Base-by-base conservation (phyloP, 352 stramenopile genomes). In the Phytophthora meadii region DNA sequence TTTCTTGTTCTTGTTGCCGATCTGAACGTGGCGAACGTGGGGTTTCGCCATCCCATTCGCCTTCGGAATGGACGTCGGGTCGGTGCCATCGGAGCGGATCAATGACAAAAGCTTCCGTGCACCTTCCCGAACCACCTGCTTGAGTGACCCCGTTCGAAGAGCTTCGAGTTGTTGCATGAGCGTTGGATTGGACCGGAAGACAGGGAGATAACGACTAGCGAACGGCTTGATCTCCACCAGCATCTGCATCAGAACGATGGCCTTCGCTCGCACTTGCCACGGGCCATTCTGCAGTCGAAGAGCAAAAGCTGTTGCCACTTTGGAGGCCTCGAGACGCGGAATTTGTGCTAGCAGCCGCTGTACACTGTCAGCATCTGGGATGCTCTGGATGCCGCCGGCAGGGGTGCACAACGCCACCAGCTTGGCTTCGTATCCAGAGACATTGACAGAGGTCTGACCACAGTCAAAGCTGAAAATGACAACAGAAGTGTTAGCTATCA, bases 191-290 rank as follows among this genome's bases (percentile, higher is more conserved):
- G 64, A 32, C 3, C 47, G 46, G 42, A 90, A 76, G 9, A 56
- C 58, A 8, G 70, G 56, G 24, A 86, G 34, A 34, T 81, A 87
- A 14, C 45, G 46, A 1, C 24, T 42, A 27, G 76, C 54, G 11
- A 86, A 77, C 4, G 74, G 58, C 17, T 71, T 66, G 50, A 78
- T 79, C 55, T 90, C 77, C 12, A 84, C 61, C n/a, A 89, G 40
- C 51, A 84, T 61, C 39, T 87, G 67, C 66, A 91, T 71, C 14
- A 91, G 55, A 47, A 86, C 68, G 28, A 91, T 59, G 19, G 67
- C 56, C 59, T 87, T 89, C 11, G 76, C 78, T 22, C 76, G 78
- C 30, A 84, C 65, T 48, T 88, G 82, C 80, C 80, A 91, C 37
- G 66, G 66, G 7, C 47, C 41, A 9, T 84, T 67, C 34, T 84